Evolutionary conservation across 2,329 filamentous ascomycete species (phyloP), one percentile per base, ranked within the genome.

Genomic region (Fusarium sp.): DNA sequence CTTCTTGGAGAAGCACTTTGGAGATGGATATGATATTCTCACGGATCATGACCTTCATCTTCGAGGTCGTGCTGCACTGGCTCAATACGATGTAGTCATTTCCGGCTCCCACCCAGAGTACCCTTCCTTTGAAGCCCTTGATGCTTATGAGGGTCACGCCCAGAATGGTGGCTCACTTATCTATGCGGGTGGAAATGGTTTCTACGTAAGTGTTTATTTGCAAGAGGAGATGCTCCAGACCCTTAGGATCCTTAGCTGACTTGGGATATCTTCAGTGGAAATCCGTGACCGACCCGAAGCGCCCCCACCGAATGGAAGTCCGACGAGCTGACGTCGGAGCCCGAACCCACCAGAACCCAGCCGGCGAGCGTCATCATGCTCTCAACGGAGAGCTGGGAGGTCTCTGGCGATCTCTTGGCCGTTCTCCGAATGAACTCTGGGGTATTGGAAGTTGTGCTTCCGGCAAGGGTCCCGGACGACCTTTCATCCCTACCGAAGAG

Each of bases 81-180:
- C 50, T 4, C 40, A 38, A 4, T 59, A 64, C 2, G 52, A 59
- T 20, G 62, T 64, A 7, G 62, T 59, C 35, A 64, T 64, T 5
- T 59, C 62, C 31, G 62, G 62, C n/a, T 59, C 62, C 2, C 62
- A 59, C 11, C 62, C 52, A 24, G 62, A 64, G 62, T 64, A 64
- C 10, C 62, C 52, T 35, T 37, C 67, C 52, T 57, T 57, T 18
- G 54, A 57, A 22, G 29, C 20, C 1, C 54, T 57, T n/a, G 54
- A 57, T 24, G 54, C 54, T 0, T 57, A 57, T 9, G 31, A 57
- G 3, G 54, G 54, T 0, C 54, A 57, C 16, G 54, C 20, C 7
- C 54, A 57, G 20, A 38, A 57, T 22, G 54, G 54, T 5, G 54
- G 54, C 10, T 57, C 54, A 3, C 31, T 57, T 2, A 57, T 57